A percentile compares a stretch with the other conserved stretches of the same genome.
Conservation (phyloP, 495 filamentous ascomycete genomes). For the Podospora bellae-mahoneyi region DNA sequence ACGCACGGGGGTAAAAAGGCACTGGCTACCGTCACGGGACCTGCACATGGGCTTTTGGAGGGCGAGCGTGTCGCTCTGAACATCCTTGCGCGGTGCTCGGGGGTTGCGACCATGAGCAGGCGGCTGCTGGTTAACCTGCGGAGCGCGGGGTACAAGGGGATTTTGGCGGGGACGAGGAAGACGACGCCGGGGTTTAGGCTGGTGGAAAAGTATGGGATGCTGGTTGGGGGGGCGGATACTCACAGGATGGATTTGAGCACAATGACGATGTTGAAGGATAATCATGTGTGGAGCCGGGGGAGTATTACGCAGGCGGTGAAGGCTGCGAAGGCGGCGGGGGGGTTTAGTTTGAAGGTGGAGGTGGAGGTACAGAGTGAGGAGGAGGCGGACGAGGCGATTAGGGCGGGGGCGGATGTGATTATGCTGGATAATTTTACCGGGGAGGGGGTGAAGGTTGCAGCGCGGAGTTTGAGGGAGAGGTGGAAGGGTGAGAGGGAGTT, state of each 20-base stretch:
- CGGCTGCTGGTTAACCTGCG: slow-evolving; percentile 50
- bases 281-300: slow-evolving; percentile 87
- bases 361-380: slow-evolving; percentile 86
- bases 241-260: slow-evolving; percentile 87
- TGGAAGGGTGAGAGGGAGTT: slow-evolving; percentile 68
- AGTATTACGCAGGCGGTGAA: slow-evolving; percentile 79
- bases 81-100: slow-evolving; percentile 85
- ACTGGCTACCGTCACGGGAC: slow-evolving; percentile 82
- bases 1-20: slow-evolving; percentile 45
- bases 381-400: slow-evolving; percentile 87
- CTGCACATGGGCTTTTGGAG: slow-evolving; percentile 79
- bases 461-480: slow-evolving; percentile 66
- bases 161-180: slow-evolving; percentile 92
- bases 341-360: slow-evolving; percentile 90
- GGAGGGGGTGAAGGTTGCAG: slow-evolving; percentile 68
- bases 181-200: slow-evolving; percentile 94
- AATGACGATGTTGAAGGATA: slow-evolving; percentile 99
- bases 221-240: slow-evolving; percentile 85
- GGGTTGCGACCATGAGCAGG: slow-evolving; percentile 72
- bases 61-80: slow-evolving; percentile 94
- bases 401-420: slow-evolving; percentile 86
- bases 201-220: slow-evolving; percentile 97
- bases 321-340: slow-evolving; percentile 78
- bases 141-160: slow-evolving; percentile 68
- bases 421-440: slow-evolving; percentile 95